A percentile compares a stretch with the other conserved stretches of the same genome.
These are phyloP conservation scores for Kwoniella shandongensis DNA, from an alignment of 768 basidiomycete species.

Conservation along the genomic window DNA sequence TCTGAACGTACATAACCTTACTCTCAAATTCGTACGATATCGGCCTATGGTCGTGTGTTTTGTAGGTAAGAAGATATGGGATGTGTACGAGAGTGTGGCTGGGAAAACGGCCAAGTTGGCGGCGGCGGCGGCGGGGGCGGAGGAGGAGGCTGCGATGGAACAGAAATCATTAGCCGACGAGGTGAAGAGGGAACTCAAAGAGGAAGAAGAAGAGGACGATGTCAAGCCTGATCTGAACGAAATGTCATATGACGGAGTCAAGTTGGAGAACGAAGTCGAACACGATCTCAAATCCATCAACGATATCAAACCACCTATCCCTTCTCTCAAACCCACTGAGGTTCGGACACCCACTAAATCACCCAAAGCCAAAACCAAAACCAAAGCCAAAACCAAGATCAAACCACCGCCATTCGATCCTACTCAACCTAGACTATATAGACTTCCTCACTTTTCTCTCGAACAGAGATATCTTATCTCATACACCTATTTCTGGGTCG, in stretches of 20 bases:
- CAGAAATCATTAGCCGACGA: no score
- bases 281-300: no score
- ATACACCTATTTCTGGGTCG: slow-evolving; percentile 72
- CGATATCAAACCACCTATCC: background rate
- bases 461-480: background rate
- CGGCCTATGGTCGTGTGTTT: slow-evolving; percentile 73
- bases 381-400: slow-evolving; percentile 3
- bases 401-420: slow-evolving; percentile 31
- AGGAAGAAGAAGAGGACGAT: background rate
- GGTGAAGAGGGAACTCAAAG: background rate
- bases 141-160: background rate
- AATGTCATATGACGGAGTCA: background rate
- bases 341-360: background rate
- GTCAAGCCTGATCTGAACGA: slow-evolving; percentile 6
- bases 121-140: background rate
- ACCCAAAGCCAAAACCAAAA: slow-evolving; percentile 1
- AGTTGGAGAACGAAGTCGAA: background rate
- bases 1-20: slow-evolving; percentile 61
- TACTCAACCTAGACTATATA: slow-evolving; percentile 31
- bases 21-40: slow-evolving; percentile 62
- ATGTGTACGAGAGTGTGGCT: slow-evolving; percentile 48
- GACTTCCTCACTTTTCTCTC: slow-evolving; percentile 20
- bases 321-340: background rate
- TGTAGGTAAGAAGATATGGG: slow-evolving; percentile 72
- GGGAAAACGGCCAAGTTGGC: slow-evolving; percentile 46